phyloP scores from a whole-genome alignment of 805 yeast genomes.

The Jamesozyma lodderae region DNA sequence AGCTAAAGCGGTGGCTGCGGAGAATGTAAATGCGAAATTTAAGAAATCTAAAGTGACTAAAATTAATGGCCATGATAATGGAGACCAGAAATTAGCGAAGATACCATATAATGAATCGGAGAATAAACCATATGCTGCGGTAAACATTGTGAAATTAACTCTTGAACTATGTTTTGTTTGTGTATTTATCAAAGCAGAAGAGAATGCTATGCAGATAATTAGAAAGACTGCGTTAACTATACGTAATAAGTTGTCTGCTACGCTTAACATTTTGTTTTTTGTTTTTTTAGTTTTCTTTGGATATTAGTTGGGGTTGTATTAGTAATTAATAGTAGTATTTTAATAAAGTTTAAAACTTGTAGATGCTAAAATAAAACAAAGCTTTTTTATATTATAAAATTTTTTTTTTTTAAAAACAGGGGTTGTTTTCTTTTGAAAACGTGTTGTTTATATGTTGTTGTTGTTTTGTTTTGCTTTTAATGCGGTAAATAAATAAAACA shows the following conservation, averaged over 20 bases:
- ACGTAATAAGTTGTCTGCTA: slow-evolving; percentile 72
- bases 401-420: too few species aligned
- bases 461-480: too few species aligned
- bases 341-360: too few species aligned
- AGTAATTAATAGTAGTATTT: too few species aligned
- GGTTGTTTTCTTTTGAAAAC: too few species aligned
- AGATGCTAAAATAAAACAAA: too few species aligned
- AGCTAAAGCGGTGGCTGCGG: slow-evolving; percentile 92
- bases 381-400: too few species aligned
- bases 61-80: slow-evolving; percentile 78
- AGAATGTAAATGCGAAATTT: slow-evolving; percentile 83
- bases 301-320: too few species aligned
- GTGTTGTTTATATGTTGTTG: too few species aligned
- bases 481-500: too few species aligned
- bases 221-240: slow-evolving; percentile 64
- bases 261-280: slow-evolving; percentile 49
- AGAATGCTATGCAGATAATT: slow-evolving; percentile 72
- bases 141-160: slow-evolving; percentile 81
- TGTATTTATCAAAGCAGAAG: slow-evolving; percentile 79
- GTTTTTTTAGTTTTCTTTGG: too few species aligned
- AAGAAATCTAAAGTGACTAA: slow-evolving; percentile 71
- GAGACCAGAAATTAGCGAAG: slow-evolving; percentile 62
- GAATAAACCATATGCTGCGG: slow-evolving; percentile 78
- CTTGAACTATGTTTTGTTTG: slow-evolving; percentile 52
- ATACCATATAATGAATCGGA: slow-evolving; percentile 75